Evolutionary conservation across 2,329 filamentous ascomycete species (phyloP).

Genomic region (Exserohilum rostratum): DNA sequence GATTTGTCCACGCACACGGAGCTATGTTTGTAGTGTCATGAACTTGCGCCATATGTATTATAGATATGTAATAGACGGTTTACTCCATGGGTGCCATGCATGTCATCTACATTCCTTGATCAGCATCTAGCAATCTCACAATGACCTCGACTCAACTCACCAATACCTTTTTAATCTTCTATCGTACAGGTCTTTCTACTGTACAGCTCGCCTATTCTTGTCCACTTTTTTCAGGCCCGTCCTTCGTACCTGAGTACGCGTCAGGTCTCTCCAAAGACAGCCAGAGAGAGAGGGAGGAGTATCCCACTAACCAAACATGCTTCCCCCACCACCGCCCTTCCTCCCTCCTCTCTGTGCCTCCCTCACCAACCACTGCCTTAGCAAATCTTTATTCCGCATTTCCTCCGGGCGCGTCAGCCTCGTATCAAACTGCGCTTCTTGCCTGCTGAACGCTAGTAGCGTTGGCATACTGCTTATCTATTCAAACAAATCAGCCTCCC

Average conservation of each 20-base stretch:
- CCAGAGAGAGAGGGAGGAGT: not conserved
- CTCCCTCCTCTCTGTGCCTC: slow-evolving; percentile 55
- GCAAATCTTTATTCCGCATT: slow-evolving; percentile 52
- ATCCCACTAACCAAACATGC: slow-evolving; percentile 44
- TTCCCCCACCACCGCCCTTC: slow-evolving; percentile 54
- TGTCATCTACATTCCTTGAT: not conserved
- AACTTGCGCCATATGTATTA: not conserved
- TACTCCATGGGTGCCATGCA: not conserved
- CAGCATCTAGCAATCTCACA: not conserved
- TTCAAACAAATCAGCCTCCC: not conserved
- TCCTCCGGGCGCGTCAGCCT: slow-evolving; percentile 52
- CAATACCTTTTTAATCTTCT: not conserved
- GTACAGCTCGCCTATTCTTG: not conserved
- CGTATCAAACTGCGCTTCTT: slow-evolving; percentile 57
- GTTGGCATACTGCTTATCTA: slow-evolving; percentile 53
- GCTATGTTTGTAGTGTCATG: not conserved
- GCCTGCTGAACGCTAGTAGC: slow-evolving; percentile 56
- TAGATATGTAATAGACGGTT: not conserved
- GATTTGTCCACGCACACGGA: not conserved
- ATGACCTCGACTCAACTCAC: not conserved
- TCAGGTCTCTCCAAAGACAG: not conserved
- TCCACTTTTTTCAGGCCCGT: not conserved
- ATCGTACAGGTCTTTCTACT: too few species aligned
- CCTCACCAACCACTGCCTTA: slow-evolving; percentile 55
- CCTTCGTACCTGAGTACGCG: slow-evolving; percentile 4